Percentiles rank a stretch among this genome's conserved stretches.
phyloP scores from a whole-genome alignment of 1,284 basidiomycete genomes.

The Sporisorium reilianum region DNA sequence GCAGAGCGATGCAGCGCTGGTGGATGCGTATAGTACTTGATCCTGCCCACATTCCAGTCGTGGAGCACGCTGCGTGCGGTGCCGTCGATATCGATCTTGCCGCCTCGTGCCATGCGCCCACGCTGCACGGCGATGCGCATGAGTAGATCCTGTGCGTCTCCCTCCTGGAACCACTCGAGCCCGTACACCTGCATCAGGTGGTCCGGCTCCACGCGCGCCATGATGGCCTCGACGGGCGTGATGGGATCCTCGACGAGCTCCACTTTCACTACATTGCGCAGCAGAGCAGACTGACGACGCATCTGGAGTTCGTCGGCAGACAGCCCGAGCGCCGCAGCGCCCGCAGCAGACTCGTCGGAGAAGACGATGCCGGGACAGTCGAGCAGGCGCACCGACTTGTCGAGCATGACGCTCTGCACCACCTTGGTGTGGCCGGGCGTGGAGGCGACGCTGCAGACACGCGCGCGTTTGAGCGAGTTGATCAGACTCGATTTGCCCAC shows the following conservation, averaged over 20 bases:
- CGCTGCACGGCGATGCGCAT: conserved; percentile 88
- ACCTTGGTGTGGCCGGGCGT: conserved; percentile 95
- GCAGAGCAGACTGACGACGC: conserved; percentile 50
- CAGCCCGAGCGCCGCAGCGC: conserved; percentile 73
- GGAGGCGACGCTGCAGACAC: conserved; percentile 85
- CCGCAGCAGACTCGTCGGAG: conserved; percentile 54
- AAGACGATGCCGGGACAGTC: conserved; percentile 94
- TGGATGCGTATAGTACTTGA: conserved; percentile 85
- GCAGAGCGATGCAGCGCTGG: conserved; percentile 71
- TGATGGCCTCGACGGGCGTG: conserved; percentile 71
- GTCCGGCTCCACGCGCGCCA: conserved; percentile 55
- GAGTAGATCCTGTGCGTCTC: conserved; percentile 82
- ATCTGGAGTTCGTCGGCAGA: conserved; percentile 70
- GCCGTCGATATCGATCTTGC: conserved; percentile 86
- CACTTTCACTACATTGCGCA: conserved; percentile 92
- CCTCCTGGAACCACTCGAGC: conserved; percentile 68
- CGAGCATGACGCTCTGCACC: conserved; percentile 91
- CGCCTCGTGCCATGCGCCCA: conserved; percentile 76
- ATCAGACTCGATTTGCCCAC: conserved; percentile 96
- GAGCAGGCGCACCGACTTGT: conserved; percentile 89
- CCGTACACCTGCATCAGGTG: conserved; percentile 59
- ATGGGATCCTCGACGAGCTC: conserved; percentile 93
- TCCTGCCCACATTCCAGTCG: conserved; percentile 97
- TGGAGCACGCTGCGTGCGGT: conserved; percentile 86
- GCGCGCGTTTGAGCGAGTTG: conserved; percentile 85